A percentile compares a stretch with the other conserved stretches of the same genome.
Conservation (phyloP, 192 early-diverging fungal genomes). For the Coemansia sp. region DNA sequence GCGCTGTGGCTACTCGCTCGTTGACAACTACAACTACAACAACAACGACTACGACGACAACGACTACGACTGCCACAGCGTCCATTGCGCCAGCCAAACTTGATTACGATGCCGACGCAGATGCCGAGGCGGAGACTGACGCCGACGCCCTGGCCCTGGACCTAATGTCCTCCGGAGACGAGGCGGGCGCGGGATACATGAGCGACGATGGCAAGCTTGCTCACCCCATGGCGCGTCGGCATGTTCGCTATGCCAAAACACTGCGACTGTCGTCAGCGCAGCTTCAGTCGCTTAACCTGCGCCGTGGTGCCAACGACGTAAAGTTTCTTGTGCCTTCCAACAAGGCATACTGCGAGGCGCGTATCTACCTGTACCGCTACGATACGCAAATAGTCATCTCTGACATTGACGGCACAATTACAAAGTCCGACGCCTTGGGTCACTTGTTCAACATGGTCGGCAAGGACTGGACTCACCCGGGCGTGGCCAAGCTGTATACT, state of each 20-base stretch:
- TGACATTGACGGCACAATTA: slow-evolving; percentile 99
- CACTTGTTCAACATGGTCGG: slow-evolving; percentile 98
- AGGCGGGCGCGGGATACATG: slow-evolving; percentile 30
- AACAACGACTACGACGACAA: not conserved
- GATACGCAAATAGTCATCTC: slow-evolving; percentile 91
- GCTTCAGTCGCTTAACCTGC: slow-evolving; percentile 75
- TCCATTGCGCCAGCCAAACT: not conserved
- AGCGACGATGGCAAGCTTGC: slow-evolving; percentile 37
- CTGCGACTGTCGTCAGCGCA: slow-evolving; percentile 92
- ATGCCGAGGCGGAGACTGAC: slow-evolving; percentile 6
- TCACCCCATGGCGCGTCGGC: slow-evolving; percentile 21
- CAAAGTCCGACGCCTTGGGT: slow-evolving; percentile 95
- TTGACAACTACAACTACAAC: not conserved
- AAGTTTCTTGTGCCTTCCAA: slow-evolving; percentile 85
- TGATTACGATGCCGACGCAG: not conserved
- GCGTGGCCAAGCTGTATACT: slow-evolving; percentile 95
- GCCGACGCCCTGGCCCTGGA: slow-evolving; percentile 7
- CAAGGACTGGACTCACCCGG: slow-evolving; percentile 96
- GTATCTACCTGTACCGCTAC: slow-evolving; percentile 87
- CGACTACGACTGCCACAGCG: no score
- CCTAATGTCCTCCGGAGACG: slow-evolving; percentile 16
- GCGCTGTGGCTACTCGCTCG: not conserved
- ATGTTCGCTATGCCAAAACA: slow-evolving; percentile 79
- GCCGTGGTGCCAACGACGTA: slow-evolving; percentile 87
- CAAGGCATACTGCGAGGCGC: slow-evolving; percentile 75